Evolutionary conservation across 805 yeast genomes (phyloP).

Genomic region (Ogataea trehaloabstinens): DNA sequence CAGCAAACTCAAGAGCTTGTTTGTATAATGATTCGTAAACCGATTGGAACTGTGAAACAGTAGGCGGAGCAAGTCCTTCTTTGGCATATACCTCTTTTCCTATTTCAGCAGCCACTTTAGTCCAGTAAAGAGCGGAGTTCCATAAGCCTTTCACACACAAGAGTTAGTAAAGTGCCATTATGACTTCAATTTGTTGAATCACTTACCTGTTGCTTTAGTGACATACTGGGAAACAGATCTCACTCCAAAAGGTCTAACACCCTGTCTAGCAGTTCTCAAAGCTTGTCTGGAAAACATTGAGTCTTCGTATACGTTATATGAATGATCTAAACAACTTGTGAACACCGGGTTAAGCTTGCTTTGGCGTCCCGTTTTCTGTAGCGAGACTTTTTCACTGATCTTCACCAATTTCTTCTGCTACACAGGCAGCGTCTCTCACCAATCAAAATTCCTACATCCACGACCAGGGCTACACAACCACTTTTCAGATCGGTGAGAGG

Average conservation of each 20-base stretch:
- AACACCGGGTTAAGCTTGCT: too few species aligned
- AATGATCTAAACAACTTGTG: not conserved
- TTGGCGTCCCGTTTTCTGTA: too few species aligned
- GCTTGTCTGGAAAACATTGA: slow-evolving; percentile 36
- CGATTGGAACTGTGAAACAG: slow-evolving; percentile 68
- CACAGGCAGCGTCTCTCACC: slow-evolving; percentile 18
- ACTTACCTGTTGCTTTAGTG: slow-evolving; percentile 38
- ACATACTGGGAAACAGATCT: slow-evolving; percentile 39
- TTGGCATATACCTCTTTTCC: slow-evolving; percentile 79
- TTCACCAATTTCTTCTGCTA: not conserved
- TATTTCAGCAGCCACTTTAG: slow-evolving; percentile 52
- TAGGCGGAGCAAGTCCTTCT: slow-evolving; percentile 93
- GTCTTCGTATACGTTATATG: not conserved
- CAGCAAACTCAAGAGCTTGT: slow-evolving; percentile 40
- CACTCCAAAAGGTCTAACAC: slow-evolving; percentile 30
- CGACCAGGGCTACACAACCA: slow-evolving; percentile 11
- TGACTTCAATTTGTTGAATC: slow-evolving; percentile 5
- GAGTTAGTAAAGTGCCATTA: too few species aligned
- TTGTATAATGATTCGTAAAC: slow-evolving; percentile 60
- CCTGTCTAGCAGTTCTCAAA: slow-evolving; percentile 27
- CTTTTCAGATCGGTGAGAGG: too few species aligned
- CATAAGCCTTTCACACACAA: slow-evolving; percentile 29
- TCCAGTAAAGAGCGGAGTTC: slow-evolving; percentile 75
- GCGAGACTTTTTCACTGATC: slow-evolving; percentile 1
- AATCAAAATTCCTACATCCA: slow-evolving; percentile 12